Conservation (phyloP, 2,329 filamentous ascomycete species). For the Neopestalotiopsis clavispora region DNA sequence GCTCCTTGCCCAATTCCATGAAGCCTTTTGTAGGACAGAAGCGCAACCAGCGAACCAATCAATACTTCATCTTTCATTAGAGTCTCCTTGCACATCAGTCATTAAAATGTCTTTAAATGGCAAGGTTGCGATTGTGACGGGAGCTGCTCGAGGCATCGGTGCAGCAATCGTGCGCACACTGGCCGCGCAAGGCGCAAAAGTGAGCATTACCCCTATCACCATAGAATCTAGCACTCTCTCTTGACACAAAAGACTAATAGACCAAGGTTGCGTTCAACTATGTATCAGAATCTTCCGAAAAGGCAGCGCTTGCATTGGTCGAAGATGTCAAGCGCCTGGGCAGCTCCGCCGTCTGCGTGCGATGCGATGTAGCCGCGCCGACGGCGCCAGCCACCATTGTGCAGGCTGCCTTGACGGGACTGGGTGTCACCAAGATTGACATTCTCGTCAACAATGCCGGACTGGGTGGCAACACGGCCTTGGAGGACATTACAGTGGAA, state of each 20-base stretch:
- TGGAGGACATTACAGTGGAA: slow-evolving; percentile 54
- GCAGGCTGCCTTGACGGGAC: slow-evolving; percentile 20
- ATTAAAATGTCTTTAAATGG: neutral
- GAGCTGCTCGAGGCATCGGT: slow-evolving; percentile 27
- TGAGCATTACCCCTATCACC: neutral
- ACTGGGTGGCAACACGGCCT: slow-evolving; percentile 53
- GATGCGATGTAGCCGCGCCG: slow-evolving; percentile 18
- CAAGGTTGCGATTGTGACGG: neutral
- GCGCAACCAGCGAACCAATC: neutral
- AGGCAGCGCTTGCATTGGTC: slow-evolving; percentile 14
- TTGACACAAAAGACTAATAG: neutral
- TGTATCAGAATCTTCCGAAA: slow-evolving; percentile 21
- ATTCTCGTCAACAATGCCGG: slow-evolving; percentile 75
- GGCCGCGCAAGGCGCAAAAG: slow-evolving; percentile 7
- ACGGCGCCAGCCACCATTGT: slow-evolving; percentile 18
- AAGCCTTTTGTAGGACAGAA: too few species aligned
- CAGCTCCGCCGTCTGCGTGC: slow-evolving; percentile 18
- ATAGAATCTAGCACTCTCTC: neutral
- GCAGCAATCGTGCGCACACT: slow-evolving; percentile 20
- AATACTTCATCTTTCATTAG: neutral
- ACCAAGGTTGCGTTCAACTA: slow-evolving; percentile 22
- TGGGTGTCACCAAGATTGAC: slow-evolving; percentile 52
- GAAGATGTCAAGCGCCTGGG: slow-evolving; percentile 19
- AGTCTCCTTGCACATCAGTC: neutral
- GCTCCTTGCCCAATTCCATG: too few species aligned